Evolutionary conservation across 371 early-diverging fungal species (phyloP), one percentile per base, ranked within the genome.

Genomic region (Blakeslea trispora): DNA sequence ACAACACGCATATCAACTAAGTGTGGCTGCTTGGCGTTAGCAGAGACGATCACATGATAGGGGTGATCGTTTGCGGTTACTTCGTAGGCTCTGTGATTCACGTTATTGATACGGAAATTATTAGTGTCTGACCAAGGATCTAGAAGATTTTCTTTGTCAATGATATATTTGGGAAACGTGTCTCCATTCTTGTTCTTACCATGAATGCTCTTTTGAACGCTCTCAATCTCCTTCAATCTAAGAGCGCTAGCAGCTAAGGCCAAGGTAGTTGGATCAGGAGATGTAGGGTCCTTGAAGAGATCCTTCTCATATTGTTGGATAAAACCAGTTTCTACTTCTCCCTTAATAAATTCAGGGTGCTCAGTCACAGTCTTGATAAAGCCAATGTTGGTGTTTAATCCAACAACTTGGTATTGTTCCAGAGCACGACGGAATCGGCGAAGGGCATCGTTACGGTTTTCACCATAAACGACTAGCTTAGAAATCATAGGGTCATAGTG

Each of bases 401-500:
- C 98, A 11, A 90, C 94, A 34, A 96, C 81, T 63, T 92, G 89
- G 50, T 91, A 92, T 57, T 93, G 85, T 31, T 83, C 86, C 54
- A 98, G 71, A 1, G 94, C 91, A 60, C 85, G 87, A 44, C 89
- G 73, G 68, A 96, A 78, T 17, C 85, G 82, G 14, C 92, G 82
- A 51, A 97, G 75, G 0, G 96, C 96, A 41, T 87, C 91, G 18
- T 82, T 80, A 53, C 99, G 88, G 74, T 94, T 88, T 35, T 82
- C 72, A 23, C 94, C 96, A 31, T 82, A 84, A 22, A 94, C 94
- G 46, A 97, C 91, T 42, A 98, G 77, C 71, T 99, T 98, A 46
- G 96, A 91, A 44, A 98, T 97, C 95, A 98, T 98, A 48, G 98
- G 98, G 51, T 92, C 99, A 60, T 97, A 96, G 69, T 96, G 87